Percentiles rank a stretch among this genome's conserved stretches.
phyloP scores from a whole-genome alignment of 2,329 filamentous ascomycete species.

The Trichoderma arundinaceum region DNA sequence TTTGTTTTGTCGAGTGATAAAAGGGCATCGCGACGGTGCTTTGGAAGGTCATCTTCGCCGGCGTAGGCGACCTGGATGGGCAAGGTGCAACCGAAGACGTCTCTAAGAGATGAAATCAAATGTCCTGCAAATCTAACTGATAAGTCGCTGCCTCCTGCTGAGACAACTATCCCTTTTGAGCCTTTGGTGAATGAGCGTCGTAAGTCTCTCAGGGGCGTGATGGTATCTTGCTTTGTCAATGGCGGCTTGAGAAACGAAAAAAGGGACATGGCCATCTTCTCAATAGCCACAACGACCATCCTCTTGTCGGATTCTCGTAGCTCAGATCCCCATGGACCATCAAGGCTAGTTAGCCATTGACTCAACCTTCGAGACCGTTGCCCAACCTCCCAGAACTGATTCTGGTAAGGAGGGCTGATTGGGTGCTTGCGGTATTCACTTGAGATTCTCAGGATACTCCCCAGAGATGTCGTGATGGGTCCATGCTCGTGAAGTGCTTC shows the following conservation, averaged over 20 bases:
- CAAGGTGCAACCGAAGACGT: conserved; percentile 40
- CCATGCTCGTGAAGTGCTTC: background rate
- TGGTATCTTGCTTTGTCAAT: conserved; percentile 5
- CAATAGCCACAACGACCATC: conserved; percentile 10
- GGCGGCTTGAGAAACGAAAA: conserved; percentile 40
- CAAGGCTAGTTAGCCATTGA: conserved; percentile 34
- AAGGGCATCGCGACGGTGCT: conserved; percentile 38
- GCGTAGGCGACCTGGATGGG: conserved; percentile 49
- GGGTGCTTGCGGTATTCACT: conserved; percentile 41
- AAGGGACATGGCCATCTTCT: conserved; percentile 34
- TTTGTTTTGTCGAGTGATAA: conserved; percentile 33
- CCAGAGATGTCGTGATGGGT: background rate
- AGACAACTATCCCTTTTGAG: conserved; percentile 46
- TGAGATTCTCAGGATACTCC: conserved; percentile 23
- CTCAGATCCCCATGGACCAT: background rate
- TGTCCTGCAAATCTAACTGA: conserved; percentile 46
- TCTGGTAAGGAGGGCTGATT: conserved; percentile 40
- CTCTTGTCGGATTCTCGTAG: background rate
- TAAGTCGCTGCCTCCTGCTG: conserved; percentile 40
- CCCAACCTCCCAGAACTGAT: conserved; percentile 44
- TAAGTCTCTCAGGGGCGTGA: conserved; percentile 34
- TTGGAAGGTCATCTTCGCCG: conserved; percentile 42
- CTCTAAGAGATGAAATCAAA: conserved; percentile 42
- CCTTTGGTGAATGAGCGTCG: conserved; percentile 34
- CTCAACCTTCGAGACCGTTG: conserved; percentile 38